Percentiles rank a stretch among this genome's conserved stretches.
These are phyloP conservation scores for Schizopora paradoxa DNA, from an alignment of 1,284 basidiomycete genomes.

Conservation along the genomic window DNA sequence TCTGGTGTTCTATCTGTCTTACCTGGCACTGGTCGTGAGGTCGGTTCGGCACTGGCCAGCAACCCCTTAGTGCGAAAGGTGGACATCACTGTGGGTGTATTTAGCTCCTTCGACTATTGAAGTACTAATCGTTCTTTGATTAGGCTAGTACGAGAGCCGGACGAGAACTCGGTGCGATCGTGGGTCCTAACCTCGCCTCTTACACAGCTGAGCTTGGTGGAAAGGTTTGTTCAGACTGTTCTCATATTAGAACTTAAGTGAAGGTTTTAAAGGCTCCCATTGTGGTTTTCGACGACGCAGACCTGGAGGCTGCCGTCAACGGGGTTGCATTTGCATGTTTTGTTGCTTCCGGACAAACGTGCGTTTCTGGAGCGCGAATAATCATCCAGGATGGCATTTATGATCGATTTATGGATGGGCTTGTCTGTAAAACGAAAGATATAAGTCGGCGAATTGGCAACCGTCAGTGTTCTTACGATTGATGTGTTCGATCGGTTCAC, in stretches of 20 bases:
- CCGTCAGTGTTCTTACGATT: constrained; percentile 42
- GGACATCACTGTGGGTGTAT: constrained; percentile 63
- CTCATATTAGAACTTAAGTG: not conserved
- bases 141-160: constrained; percentile 77
- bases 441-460: constrained; percentile 69
- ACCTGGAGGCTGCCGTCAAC: constrained; percentile 64
- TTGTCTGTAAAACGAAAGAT: constrained; percentile 56
- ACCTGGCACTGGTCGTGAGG: constrained; percentile 59
- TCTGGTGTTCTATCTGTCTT: constrained; percentile 68
- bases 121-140: constrained; percentile 1
- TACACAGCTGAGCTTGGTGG: constrained; percentile 81
- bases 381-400: constrained; percentile 67
- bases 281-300: constrained; percentile 71
- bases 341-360: constrained; percentile 81
- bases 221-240: constrained; percentile 43
- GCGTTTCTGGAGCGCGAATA: constrained; percentile 73
- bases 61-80: constrained; percentile 70
- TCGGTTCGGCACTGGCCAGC: constrained; percentile 59
- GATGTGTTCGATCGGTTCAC: constrained; percentile 2
- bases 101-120: not conserved
- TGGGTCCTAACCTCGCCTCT: constrained; percentile 63
- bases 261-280: constrained; percentile 56
- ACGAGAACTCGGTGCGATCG: constrained; percentile 60
- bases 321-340: constrained; percentile 80
- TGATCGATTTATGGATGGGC: constrained; percentile 55